These are phyloP conservation scores for Ambrosia artemisiifolia DNA, from an alignment of 129 eudicot species.

Conservation along the genomic window DNA sequence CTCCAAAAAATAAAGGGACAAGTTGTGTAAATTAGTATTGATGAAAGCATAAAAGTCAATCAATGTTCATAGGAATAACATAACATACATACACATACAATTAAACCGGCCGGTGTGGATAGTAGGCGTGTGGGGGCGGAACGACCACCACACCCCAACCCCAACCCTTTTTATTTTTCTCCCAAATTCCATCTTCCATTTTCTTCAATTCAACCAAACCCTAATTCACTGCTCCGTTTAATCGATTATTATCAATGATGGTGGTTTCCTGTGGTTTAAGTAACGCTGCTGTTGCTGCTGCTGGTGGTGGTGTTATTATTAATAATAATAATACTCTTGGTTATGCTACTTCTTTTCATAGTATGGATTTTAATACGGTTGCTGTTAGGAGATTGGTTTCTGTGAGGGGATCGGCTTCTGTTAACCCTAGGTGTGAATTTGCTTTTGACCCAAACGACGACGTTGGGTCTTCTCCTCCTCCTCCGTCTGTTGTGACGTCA, in stretches of 20 bases:
- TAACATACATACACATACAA: too few relatives aligned
- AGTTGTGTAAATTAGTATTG: background rate
- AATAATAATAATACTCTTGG: background rate
- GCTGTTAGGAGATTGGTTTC: slow-evolving; percentile 16
- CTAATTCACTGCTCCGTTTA: background rate
- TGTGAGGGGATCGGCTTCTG: slow-evolving; percentile 14
- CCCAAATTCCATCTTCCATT: slow-evolving; percentile 1
- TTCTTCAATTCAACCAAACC: slow-evolving; percentile 1
- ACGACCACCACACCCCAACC: slow-evolving; percentile 17
- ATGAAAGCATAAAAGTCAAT: slow-evolving; percentile 8
- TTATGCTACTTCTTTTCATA: slow-evolving; percentile 22
- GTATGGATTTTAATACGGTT: background rate
- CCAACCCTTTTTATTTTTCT: slow-evolving; percentile 3
- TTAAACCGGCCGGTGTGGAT: slow-evolving; percentile 6
- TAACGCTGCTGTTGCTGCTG: slow-evolving; percentile 17
- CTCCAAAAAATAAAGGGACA: background rate
- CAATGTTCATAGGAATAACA: too few relatives aligned
- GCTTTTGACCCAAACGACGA: slow-evolving; percentile 6
- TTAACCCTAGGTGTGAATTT: slow-evolving; percentile 47
- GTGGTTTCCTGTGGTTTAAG: slow-evolving; percentile 42
- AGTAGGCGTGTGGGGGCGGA: slow-evolving; percentile 36
- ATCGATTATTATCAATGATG: slow-evolving; percentile 31
- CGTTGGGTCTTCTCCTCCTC: slow-evolving; percentile 3
- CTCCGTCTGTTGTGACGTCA: slow-evolving; percentile 5
- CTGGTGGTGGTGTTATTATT: too few relatives aligned